Base-by-base conservation (phyloP, 1,284 basidiomycete genomes). In the Apiotrichum montevideense region DNA sequence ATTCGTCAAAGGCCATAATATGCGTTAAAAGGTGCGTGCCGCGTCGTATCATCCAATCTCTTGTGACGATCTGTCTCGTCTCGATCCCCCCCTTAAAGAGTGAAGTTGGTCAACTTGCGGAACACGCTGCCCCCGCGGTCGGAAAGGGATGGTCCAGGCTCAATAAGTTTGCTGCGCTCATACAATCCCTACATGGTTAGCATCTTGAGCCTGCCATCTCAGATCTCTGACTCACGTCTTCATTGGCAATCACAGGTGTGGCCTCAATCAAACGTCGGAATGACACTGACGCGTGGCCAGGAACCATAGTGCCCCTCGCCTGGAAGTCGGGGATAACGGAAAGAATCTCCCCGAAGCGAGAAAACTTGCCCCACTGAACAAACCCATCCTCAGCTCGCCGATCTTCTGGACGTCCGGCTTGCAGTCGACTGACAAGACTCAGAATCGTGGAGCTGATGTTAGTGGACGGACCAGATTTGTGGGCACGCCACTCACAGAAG, bases 311-410 rank as follows among this genome's bases (percentile, higher is more conserved):
- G 1, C 67, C 71, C 29, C 61, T 57, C 2, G 59, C 41, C 45
- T 73, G 72, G 58, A 72, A 75, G n/a, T 70, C 68, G 8, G 59
- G 41, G 45, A 75, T 70, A 52, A 68, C 58, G 4, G 58, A 48
- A 10, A 75, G 51, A 10, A 73, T 72, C 56, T 72, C 68, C n/a
- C 65, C 68, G 55, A 73, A 69, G 39, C 60, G 61, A 5, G 62
- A 55, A 53, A 75, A 75, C 58, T 75, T 75, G 59, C 70, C 70
- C 73, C 73, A 75, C 56, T 62, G 60, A 9, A 71, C 61, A 29
- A 51, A 46, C 7, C 67, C 70, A 46, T 73, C 68, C n/a, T 68
- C 64, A 9, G 55, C 14, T 3, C 70, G 61, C 1, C 54, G 53
- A 61, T 75, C 73, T n/a, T 70, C 66, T 1, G 58, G 60, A 14